phyloP scores from a whole-genome alignment of 345 rosid genomes.

The Hypericum androsaemum region DNA sequence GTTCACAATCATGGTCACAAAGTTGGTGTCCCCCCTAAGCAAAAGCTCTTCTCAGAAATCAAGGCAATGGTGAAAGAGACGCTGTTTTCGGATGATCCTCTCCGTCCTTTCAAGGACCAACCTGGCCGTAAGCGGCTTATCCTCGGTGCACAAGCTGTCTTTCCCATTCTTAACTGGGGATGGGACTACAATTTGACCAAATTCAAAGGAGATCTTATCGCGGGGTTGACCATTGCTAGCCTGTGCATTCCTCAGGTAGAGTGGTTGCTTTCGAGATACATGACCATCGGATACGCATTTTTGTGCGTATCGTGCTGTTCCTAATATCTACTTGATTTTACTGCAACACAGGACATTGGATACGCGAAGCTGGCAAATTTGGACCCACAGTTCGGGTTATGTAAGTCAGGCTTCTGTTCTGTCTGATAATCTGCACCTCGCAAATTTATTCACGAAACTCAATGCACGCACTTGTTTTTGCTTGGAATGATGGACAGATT shows the following conservation, averaged over 20 bases:
- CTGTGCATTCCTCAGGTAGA: slow-evolving; percentile 96
- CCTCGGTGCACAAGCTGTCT: slow-evolving; percentile 59
- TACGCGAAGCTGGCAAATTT: slow-evolving; percentile 82
- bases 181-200: slow-evolving; percentile 44
- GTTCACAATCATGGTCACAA: slow-evolving; percentile 38
- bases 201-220: slow-evolving; percentile 65
- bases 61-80: slow-evolving; percentile 57
- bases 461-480: background rate
- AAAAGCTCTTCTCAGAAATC: slow-evolving; percentile 57
- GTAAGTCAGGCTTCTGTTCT: slow-evolving; percentile 35
- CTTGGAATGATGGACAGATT: slow-evolving; percentile 34
- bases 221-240: slow-evolving; percentile 96
- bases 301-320: too few relatives aligned
- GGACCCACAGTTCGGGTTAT: slow-evolving; percentile 73
- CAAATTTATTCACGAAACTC: too few relatives aligned
- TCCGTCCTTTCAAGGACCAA: slow-evolving; percentile 70
- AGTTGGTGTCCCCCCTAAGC: slow-evolving; percentile 78
- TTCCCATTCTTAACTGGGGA: slow-evolving; percentile 85
- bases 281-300: too few relatives aligned
- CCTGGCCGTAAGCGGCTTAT: slow-evolving; percentile 46
- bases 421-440: too few relatives aligned
- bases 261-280: background rate
- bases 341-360: slow-evolving; percentile 87
- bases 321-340: too few relatives aligned
- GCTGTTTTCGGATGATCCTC: slow-evolving; percentile 77